A percentile compares a stretch with the other conserved stretches of the same genome.
Conservation (phyloP, 164 flowering plant genomes). For the Nymphaea colorata region DNA sequence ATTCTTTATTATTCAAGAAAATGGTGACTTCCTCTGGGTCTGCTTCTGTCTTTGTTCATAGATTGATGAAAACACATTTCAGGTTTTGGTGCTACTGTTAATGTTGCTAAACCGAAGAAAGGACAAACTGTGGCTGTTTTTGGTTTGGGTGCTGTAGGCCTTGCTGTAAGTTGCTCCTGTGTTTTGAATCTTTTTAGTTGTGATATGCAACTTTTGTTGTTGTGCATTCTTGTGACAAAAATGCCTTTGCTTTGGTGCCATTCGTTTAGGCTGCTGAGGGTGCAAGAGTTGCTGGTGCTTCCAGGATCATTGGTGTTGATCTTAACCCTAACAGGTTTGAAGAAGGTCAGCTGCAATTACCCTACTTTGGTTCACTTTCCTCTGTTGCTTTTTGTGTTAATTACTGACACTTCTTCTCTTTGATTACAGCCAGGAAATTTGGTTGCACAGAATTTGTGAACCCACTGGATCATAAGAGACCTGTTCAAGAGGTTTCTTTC, state of each 20-base stretch:
- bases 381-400: not conserved
- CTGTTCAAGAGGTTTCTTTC: constrained; percentile 17
- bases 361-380: not conserved
- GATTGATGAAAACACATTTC: not conserved
- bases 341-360: constrained; percentile 10
- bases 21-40: too few species aligned
- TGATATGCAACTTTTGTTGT: not conserved
- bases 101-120: constrained; percentile 63
- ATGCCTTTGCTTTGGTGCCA: too few species aligned
- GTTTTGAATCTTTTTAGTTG: not conserved
- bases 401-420: not conserved
- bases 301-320: constrained; percentile 27
- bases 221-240: too few species aligned
- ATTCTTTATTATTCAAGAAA: too few species aligned
- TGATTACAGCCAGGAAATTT: constrained; percentile 21
- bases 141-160: constrained; percentile 80
- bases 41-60: too few species aligned
- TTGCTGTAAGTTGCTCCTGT: constrained; percentile 39
- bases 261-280: constrained; percentile 25
- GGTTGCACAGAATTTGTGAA: constrained; percentile 19
- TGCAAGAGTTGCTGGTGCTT: constrained; percentile 28
- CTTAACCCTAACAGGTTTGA: constrained; percentile 18
- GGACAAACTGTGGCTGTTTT: constrained; percentile 63
- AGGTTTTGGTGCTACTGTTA: constrained; percentile 76
- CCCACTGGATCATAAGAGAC: constrained; percentile 13